Conservation (phyloP, 73 alveolate species). For the Paramecium octaurelia region DNA sequence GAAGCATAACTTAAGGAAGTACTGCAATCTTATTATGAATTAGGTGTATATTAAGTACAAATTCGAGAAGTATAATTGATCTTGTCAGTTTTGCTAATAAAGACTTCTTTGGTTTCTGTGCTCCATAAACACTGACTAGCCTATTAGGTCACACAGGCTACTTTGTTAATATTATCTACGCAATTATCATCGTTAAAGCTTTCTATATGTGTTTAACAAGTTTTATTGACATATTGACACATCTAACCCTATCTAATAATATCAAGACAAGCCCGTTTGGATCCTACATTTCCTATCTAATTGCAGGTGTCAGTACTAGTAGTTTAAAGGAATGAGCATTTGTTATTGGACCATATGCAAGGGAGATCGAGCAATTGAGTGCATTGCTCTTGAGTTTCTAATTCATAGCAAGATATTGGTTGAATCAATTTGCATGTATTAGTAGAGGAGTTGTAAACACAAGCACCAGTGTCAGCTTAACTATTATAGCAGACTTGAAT, state of each 20-base stretch:
- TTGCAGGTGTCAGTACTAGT: background rate
- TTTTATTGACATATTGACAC: background rate
- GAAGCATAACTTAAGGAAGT: background rate
- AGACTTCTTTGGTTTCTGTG: background rate
- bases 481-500: background rate
- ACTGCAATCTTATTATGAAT: background rate
- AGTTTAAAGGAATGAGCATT: background rate
- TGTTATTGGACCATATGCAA: background rate
- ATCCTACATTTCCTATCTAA: background rate
- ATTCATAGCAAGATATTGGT: background rate
- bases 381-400: background rate
- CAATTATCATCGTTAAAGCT: background rate
- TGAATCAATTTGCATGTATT: background rate
- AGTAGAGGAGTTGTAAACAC: background rate
- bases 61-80: background rate
- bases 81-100: background rate
- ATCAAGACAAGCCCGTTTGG: background rate
- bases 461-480: background rate
- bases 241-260: background rate
- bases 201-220: background rate
- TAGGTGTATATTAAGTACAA: background rate
- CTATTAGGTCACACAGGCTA: background rate
- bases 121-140: background rate
- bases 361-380: background rate
- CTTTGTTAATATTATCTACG: background rate